Percentiles rank a stretch among this genome's conserved stretches.
Conservation (phyloP, 345 rosid species). For the Syzygium oleosum region DNA sequence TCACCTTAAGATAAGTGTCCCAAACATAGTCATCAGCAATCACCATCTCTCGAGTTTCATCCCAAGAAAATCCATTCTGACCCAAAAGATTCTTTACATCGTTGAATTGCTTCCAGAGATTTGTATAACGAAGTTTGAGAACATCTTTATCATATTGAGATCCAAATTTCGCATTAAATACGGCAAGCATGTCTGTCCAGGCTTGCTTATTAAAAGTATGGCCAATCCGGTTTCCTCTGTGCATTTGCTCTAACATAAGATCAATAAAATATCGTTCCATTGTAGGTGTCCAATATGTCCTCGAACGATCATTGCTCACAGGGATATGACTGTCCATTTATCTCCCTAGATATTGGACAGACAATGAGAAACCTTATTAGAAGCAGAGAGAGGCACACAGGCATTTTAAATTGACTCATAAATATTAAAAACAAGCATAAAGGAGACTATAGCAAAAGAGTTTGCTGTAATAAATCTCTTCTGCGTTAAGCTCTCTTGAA, state of each 20-base stretch:
- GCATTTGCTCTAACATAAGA: constrained; percentile 78
- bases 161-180: constrained; percentile 60
- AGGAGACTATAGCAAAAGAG: background rate
- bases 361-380: background rate
- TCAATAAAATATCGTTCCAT: constrained; percentile 90
- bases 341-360: background rate
- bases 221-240: constrained; percentile 65
- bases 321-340: constrained; percentile 11
- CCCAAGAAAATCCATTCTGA: constrained; percentile 75
- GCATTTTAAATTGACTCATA: background rate
- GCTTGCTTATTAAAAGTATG: constrained; percentile 86
- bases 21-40: constrained; percentile 59
- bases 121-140: constrained; percentile 61
- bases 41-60: constrained; percentile 61
- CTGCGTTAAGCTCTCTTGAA: background rate
- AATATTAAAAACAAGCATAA: background rate
- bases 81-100: constrained; percentile 64
- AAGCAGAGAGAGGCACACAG: background rate
- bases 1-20: constrained; percentile 64
- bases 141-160: constrained; percentile 84
- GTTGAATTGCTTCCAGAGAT: constrained; percentile 71
- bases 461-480: background rate
- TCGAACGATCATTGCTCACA: constrained; percentile 52
- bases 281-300: constrained; percentile 76
- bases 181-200: constrained; percentile 61